These are phyloP conservation scores for Suhomyces xylopsoci DNA, from an alignment of 805 yeast genomes.

Conservation along the genomic window DNA sequence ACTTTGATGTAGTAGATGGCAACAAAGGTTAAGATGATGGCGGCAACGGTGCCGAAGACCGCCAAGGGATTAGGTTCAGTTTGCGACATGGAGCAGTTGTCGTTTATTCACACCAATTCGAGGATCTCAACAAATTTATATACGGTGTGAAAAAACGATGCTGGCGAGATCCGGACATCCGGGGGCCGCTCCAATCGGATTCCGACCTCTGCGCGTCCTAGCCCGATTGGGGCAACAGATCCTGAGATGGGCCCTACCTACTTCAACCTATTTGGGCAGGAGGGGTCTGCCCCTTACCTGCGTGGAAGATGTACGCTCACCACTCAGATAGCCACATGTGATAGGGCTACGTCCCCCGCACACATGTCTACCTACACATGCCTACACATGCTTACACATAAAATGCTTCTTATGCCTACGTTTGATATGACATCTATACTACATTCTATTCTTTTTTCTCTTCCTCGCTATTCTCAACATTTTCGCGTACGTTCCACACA, in stretches of 20 bases:
- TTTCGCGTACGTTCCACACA: conserved; percentile 69
- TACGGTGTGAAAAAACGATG: neutral
- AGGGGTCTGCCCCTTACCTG: neutral
- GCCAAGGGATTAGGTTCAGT: conserved; percentile 39
- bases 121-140: neutral
- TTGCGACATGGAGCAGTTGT: conserved; percentile 18
- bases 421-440: neutral
- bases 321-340: neutral
- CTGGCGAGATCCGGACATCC: neutral
- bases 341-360: neutral
- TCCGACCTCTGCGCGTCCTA: neutral
- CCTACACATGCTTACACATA: neutral
- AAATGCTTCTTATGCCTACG: neutral
- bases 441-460: neutral
- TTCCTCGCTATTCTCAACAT: conserved; percentile 23
- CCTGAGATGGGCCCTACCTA: neutral
- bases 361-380: too few species aligned
- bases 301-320: neutral
- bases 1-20: conserved; percentile 33
- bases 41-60: conserved; percentile 39
- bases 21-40: conserved; percentile 33
- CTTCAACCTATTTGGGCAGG: neutral
- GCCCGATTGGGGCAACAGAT: neutral
- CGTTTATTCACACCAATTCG: neutral
- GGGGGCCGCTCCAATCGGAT: neutral